Evolutionary conservation across 345 rosid species (phyloP), one percentile per base, ranked within the genome.

Genomic region (Eucalyptus victrix): DNA sequence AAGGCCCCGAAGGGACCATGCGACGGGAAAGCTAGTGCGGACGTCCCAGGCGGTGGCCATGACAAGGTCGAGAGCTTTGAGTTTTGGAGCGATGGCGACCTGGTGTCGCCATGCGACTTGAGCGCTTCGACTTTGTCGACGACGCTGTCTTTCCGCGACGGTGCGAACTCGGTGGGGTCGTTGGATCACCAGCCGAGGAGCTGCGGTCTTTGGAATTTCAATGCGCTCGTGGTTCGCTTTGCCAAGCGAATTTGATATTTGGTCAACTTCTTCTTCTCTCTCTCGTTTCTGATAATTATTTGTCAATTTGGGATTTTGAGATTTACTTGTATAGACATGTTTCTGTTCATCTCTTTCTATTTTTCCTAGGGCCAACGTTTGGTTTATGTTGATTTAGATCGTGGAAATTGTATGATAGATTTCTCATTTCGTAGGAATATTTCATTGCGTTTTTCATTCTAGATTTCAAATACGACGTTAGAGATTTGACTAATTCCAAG

Each of bases 81-180:
- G 76, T 65, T 87, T 40, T 87, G 87, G 87, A 88, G 94, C 14
- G 91, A 91, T 7, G 51, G 89, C 16, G 93, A 92, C 11, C 3
- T 26, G 91, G 88, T 88, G 16, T 62, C 90, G 13, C 49, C 34
- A 12, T 28, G 81, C 12, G 87, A 88, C 76, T 94, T 95, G 32
- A 91, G 91, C 89, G 91, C 93, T 37, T 94, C 94, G 10, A 93
- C 94, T 5, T 91, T 92, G 8, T 92, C 92, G 5, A 91, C 90
- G 16, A 86, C 93, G 4, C 80, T 92, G 10, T 93, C 94, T 18
- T 94, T 80, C 18, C 88, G 90, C 12, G 87, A 90, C 9, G 91
- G 83, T 58, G 50, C 12, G 18, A 87, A 89, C 24, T 69, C 86
- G 49, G 81, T 44, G 87, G 56, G 21, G 89, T n/a, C 94, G 17